Conservation (phyloP, 805 yeast genomes). For the Suhomyces sp. region DNA sequence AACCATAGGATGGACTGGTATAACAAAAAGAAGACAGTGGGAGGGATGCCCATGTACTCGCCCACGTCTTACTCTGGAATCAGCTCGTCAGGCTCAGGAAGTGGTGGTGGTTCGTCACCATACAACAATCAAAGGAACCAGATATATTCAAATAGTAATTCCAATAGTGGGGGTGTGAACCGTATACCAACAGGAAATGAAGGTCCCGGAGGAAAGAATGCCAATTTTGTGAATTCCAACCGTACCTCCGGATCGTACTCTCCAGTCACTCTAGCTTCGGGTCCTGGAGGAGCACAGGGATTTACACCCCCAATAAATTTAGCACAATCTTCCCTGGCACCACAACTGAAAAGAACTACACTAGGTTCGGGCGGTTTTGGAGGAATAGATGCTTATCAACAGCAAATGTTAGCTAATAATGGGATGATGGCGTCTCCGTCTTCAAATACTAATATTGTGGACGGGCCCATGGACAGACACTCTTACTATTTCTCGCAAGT, state of each 20-base stretch:
- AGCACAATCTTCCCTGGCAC: neutral
- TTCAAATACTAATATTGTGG: neutral
- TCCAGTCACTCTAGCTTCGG: too few species aligned
- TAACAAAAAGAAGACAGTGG: conserved; percentile 3
- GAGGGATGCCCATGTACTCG: conserved; percentile 5
- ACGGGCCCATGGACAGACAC: conserved; percentile 15
- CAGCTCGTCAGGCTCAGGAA: too few species aligned
- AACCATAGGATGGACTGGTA: conserved; percentile 13
- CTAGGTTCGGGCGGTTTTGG: too few species aligned
- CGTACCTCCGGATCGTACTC: neutral
- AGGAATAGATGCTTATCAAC: too few species aligned
- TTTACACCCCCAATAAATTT: neutral
- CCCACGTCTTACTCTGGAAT: conserved; percentile 3
- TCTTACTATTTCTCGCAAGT: conserved; percentile 27
- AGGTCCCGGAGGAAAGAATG: too few species aligned
- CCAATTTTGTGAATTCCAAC: too few species aligned
- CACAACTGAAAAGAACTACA: too few species aligned
- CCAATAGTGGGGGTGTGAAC: neutral
- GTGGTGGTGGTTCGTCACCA: conserved; percentile 6
- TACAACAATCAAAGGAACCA: conserved; percentile 6
- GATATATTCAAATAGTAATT: conserved; percentile 1
- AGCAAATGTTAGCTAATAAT: neutral
- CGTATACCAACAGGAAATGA: neutral
- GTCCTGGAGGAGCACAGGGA: too few species aligned
- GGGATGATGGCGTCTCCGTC: neutral